Conservation (phyloP, 106 monocot species). For the Vanilla planifolia region DNA sequence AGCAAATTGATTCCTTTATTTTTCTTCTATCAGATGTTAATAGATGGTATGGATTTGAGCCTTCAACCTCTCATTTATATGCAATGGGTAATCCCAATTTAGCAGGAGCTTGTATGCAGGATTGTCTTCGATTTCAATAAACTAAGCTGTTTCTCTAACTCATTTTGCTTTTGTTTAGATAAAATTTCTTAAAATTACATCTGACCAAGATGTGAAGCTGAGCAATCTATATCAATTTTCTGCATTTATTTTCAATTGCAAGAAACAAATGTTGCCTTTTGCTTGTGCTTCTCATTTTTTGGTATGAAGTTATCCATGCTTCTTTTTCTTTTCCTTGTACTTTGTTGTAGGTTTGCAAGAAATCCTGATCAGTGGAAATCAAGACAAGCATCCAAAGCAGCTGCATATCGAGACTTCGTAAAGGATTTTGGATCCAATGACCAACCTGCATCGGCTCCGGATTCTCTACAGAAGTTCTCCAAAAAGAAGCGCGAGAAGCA, state of each 20-base stretch:
- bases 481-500: constrained; percentile 23
- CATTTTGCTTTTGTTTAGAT: no score
- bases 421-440: constrained; percentile 41
- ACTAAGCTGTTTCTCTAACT: not conserved
- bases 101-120: not conserved
- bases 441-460: not conserved
- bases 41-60: not conserved
- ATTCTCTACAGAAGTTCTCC: constrained; percentile 2
- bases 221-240: no score
- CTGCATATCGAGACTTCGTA: constrained; percentile 53
- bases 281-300: not conserved
- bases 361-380: constrained; percentile 77
- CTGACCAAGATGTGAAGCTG: no score
- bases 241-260: no score
- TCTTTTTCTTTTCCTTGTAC: not conserved
- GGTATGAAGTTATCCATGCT: not conserved
- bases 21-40: not conserved
- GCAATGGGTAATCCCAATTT: not conserved
- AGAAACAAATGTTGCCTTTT: no score
- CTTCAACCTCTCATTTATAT: not conserved
- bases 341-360: constrained; percentile 48
- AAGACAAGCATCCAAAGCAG: constrained; percentile 54
- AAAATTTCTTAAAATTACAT: no score
- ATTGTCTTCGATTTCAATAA: not conserved
- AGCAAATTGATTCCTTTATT: constrained; percentile 5